A percentile compares a stretch with the other conserved stretches of the same genome.
Conservation (phyloP, 163 green algal species). For the Chlorella variabilis region DNA sequence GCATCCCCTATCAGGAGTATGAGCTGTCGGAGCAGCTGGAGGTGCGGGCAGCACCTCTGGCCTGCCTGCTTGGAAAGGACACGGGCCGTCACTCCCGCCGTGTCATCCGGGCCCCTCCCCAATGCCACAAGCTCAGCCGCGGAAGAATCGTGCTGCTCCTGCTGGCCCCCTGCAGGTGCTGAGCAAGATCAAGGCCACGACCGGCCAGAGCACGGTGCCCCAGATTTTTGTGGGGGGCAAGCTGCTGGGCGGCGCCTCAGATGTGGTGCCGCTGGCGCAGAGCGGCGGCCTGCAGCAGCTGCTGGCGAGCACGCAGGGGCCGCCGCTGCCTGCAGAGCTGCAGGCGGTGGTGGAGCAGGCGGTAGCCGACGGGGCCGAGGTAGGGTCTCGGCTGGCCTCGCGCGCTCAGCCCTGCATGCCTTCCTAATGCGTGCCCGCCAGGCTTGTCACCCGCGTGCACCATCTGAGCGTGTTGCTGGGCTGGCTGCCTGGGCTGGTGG, state of each 20-base stretch:
- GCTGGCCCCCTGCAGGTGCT: constrained; percentile 42
- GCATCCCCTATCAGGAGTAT: constrained; percentile 35
- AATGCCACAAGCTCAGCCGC: too few relatives aligned
- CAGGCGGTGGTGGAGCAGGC: constrained; percentile 29
- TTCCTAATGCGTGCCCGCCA: too few relatives aligned
- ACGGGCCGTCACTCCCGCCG: too few relatives aligned
- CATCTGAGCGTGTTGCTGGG: too few relatives aligned
- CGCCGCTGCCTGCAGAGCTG: constrained; percentile 48
- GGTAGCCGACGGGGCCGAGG: too few relatives aligned
- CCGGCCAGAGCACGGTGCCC: constrained; percentile 77
- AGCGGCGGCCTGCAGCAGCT: constrained; percentile 50
- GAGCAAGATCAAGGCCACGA: constrained; percentile 59
- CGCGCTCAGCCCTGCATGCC: too few relatives aligned
- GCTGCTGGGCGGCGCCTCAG: constrained; percentile 75
- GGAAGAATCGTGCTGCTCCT: too few relatives aligned
- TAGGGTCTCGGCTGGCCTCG: too few relatives aligned
- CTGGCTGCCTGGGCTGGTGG: too few relatives aligned
- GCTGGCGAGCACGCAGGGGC: constrained; percentile 36
- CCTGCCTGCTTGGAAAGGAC: not conserved
- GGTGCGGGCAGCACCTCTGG: not conserved
- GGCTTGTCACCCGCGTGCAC: too few relatives aligned
- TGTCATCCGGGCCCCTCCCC: too few relatives aligned
- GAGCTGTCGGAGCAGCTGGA: not conserved
- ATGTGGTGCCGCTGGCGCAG: constrained; percentile 48
- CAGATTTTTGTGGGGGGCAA: constrained; percentile 80